Percentiles rank a stretch among this genome's conserved stretches.
These are phyloP conservation scores for Starmerella geochares DNA, from an alignment of 805 yeast genomes.

Conservation along the genomic window DNA sequence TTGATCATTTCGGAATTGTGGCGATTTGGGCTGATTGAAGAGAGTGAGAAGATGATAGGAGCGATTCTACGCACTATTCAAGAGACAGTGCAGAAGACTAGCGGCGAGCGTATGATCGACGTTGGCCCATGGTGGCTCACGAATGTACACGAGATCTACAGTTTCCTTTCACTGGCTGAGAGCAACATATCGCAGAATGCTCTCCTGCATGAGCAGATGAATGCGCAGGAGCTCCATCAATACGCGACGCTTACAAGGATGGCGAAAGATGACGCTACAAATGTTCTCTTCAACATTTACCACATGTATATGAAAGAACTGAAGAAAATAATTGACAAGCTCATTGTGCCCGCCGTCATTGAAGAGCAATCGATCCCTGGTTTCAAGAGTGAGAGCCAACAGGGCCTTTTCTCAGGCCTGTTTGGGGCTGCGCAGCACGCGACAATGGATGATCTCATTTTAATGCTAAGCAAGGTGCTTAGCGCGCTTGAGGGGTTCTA, in stretches of 20 bases:
- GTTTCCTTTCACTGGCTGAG: constrained; percentile 91
- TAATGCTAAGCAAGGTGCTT: constrained; percentile 78
- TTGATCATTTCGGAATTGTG: constrained; percentile 93
- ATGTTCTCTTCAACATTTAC: constrained; percentile 83
- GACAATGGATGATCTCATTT: constrained; percentile 88
- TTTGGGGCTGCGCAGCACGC: constrained; percentile 42
- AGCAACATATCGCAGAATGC: constrained; percentile 81
- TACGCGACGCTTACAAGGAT: constrained; percentile 81
- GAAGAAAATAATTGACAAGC: constrained; percentile 80
- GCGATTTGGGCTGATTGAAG: constrained; percentile 88
- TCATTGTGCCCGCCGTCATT: constrained; percentile 90
- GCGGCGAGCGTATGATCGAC: constrained; percentile 76
- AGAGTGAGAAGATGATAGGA: constrained; percentile 82
- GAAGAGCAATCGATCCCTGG: constrained; percentile 94
- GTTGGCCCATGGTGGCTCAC: constrained; percentile 97
- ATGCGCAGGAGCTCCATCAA: constrained; percentile 79
- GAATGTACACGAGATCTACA: constrained; percentile 87
- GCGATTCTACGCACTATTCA: constrained; percentile 82
- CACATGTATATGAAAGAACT: constrained; percentile 95
- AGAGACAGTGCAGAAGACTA: constrained; percentile 62
- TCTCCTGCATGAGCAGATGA: constrained; percentile 69
- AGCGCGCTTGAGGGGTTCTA: constrained; percentile 89
- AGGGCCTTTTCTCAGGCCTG: constrained; percentile 54
- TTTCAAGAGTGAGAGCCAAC: constrained; percentile 72
- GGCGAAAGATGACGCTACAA: constrained; percentile 87